phyloP scores from a whole-genome alignment of 257 asterid species.

The Capsicum pubescens region DNA sequence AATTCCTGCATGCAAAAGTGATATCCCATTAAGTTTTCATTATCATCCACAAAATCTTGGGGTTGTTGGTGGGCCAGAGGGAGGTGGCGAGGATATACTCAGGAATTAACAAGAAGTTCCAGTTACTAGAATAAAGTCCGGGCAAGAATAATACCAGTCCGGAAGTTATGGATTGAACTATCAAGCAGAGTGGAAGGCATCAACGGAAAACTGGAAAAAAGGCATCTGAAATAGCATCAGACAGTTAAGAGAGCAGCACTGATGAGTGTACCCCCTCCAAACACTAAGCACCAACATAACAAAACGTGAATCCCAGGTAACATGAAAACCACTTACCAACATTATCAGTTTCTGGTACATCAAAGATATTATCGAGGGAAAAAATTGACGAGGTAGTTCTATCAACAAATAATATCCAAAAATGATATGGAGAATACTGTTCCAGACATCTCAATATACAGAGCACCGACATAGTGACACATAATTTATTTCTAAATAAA shows the following conservation, averaged over 20 bases:
- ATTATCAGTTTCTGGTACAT: not conserved
- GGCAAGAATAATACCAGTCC: not conserved
- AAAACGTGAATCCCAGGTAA: not conserved
- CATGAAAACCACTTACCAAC: not conserved
- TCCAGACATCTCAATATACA: constrained; percentile 19
- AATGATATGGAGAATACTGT: not conserved
- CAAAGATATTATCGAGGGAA: not conserved
- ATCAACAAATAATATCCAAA: not conserved
- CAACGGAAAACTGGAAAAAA: not conserved
- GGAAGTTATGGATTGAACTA: not conserved
- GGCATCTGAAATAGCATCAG: not conserved
- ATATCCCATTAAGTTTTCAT: not conserved
- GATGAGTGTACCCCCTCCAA: not conserved
- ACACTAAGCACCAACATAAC: not conserved
- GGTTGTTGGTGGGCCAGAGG: not conserved
- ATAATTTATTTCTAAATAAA: not conserved
- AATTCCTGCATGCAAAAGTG: not conserved
- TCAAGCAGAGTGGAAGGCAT: not conserved
- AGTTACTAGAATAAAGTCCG: not conserved
- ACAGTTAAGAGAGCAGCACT: not conserved
- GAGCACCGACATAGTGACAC: not conserved
- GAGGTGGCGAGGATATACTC: not conserved
- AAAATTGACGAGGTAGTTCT: not conserved
- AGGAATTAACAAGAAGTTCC: not conserved
- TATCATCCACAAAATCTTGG: not conserved